phyloP scores from a whole-genome alignment of 179 eudicot species.

The Silene noctiflora region DNA sequence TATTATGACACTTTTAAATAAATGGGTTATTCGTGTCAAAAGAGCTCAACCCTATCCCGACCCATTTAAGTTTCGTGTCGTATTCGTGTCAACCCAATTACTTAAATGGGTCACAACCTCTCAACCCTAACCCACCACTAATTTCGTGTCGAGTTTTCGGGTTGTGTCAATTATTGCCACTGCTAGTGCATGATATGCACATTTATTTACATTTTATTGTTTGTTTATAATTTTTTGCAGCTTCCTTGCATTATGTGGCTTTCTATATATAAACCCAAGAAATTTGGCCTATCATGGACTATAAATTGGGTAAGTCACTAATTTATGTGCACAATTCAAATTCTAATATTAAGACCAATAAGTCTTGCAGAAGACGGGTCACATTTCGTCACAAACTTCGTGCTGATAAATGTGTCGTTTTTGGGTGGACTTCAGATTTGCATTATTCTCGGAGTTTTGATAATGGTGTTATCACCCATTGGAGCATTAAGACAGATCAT shows the following conservation, averaged over 20 bases:
- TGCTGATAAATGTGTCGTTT: not conserved
- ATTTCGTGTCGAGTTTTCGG: too few species aligned
- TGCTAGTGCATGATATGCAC: too few species aligned
- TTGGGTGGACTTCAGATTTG: slow-evolving; percentile 36
- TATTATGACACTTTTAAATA: too few species aligned
- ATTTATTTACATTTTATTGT: not conserved
- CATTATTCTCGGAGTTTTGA: slow-evolving; percentile 49
- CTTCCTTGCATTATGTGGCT: slow-evolving; percentile 90
- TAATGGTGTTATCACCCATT: slow-evolving; percentile 65
- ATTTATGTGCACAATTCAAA: not conserved
- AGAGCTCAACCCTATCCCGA: too few species aligned
- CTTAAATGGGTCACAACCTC: too few species aligned
- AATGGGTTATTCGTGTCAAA: too few species aligned
- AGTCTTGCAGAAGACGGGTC: too few species aligned
- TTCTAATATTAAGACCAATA: not conserved
- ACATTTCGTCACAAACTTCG: too few species aligned
- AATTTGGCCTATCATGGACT: slow-evolving; percentile 61
- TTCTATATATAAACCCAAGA: slow-evolving; percentile 64
- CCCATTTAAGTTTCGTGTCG: too few species aligned
- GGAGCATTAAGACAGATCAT: slow-evolving; percentile 62
- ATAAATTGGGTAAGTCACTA: slow-evolving; percentile 53
- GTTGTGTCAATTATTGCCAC: too few species aligned
- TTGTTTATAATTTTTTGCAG: slow-evolving; percentile 28
- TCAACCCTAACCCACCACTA: too few species aligned
- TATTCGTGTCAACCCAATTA: too few species aligned